Conservation (phyloP, 805 yeast genomes). For the Candida methanosorbosa region DNA sequence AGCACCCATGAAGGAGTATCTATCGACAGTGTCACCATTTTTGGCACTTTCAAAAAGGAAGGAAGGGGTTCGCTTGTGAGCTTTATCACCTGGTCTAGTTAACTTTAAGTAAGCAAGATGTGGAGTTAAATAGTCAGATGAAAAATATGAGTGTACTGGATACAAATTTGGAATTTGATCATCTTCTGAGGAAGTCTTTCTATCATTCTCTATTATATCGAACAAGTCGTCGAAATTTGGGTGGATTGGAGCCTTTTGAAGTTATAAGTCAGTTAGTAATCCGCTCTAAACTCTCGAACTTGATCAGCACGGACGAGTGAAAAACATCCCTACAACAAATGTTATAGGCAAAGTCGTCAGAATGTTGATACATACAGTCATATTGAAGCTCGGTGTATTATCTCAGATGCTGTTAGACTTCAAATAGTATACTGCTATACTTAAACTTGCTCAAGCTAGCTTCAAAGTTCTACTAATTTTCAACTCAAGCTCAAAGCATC, state of each 20-base stretch:
- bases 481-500: too few species aligned
- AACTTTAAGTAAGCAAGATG: constrained; percentile 85
- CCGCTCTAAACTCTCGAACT: too few species aligned
- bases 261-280: too few species aligned
- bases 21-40: constrained; percentile 80
- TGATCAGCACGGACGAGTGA: too few species aligned
- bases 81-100: constrained; percentile 52
- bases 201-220: constrained; percentile 29
- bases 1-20: constrained; percentile 88
- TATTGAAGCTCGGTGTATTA: too few species aligned
- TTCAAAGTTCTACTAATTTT: too few species aligned
- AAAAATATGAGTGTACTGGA: constrained; percentile 69
- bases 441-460: too few species aligned
- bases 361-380: too few species aligned
- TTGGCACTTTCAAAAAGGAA: constrained; percentile 84
- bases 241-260: constrained; percentile 29
- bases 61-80: constrained; percentile 47
- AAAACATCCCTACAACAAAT: too few species aligned
- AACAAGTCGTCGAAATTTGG: constrained; percentile 41
- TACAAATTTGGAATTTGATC: constrained; percentile 52
- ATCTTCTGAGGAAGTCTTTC: constrained; percentile 9
- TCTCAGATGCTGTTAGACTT: too few species aligned
- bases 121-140: constrained; percentile 77
- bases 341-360: too few species aligned
- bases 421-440: too few species aligned